A percentile compares a stretch with the other conserved stretches of the same genome.
phyloP scores from a whole-genome alignment of 306 rosid genomes.

The Corylus americana region DNA sequence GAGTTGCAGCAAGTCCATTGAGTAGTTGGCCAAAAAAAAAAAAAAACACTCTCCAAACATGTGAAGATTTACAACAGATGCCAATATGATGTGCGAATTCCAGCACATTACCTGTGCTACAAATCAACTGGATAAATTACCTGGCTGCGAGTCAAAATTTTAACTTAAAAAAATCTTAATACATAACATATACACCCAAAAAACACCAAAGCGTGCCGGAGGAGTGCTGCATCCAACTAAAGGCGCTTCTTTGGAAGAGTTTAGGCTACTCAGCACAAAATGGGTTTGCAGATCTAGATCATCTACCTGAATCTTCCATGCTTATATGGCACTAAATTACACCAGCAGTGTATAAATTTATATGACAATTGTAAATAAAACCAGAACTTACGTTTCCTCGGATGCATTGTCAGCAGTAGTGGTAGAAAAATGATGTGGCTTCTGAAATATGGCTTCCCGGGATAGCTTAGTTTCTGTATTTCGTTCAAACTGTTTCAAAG shows the following conservation, averaged over 20 bases:
- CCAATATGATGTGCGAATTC: neutral
- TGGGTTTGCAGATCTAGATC: neutral
- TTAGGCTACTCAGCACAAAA: neutral
- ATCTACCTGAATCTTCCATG: neutral
- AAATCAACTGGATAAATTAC: neutral
- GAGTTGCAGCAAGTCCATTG: neutral
- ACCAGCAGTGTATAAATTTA: neutral
- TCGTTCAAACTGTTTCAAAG: constrained; percentile 9
- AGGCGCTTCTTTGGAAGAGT: neutral
- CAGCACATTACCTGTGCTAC: neutral
- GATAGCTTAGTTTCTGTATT: constrained; percentile 25
- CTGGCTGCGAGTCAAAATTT: neutral
- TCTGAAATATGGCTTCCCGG: constrained; percentile 31
- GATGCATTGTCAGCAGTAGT: constrained; percentile 20
- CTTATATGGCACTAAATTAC: neutral
- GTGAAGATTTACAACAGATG: neutral
- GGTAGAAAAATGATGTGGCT: constrained; percentile 34
- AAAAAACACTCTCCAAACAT: neutral
- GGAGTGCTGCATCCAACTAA: neutral
- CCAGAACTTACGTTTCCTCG: constrained; percentile 37
- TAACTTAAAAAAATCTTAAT: neutral
- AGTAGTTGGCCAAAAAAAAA: neutral
- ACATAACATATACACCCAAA: neutral
- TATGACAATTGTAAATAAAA: neutral
- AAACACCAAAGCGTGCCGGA: neutral